A percentile compares a stretch with the other conserved stretches of the same genome.
Evolutionary conservation across 768 basidiomycete genomes (phyloP).

Genomic region (Fibroporia radiculosa): DNA sequence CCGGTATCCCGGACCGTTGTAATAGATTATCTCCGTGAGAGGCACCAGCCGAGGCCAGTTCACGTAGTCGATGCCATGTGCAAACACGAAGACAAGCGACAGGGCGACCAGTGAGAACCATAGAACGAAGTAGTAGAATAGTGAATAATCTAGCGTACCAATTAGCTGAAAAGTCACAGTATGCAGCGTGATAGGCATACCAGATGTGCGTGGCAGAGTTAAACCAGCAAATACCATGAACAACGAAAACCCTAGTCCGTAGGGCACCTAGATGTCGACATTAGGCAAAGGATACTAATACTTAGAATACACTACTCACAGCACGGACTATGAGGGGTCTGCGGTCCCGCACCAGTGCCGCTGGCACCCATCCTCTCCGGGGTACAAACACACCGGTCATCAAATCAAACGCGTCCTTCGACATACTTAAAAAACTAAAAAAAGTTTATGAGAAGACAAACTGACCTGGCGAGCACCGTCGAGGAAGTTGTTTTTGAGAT

Average conservation of each 20-base stretch:
- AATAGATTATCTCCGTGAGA: conserved; percentile 72
- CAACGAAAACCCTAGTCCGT: conserved; percentile 67
- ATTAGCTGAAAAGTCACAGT: background rate
- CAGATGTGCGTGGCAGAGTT: conserved; percentile 80
- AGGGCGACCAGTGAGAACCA: conserved; percentile 63
- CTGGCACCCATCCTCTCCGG: conserved; percentile 61
- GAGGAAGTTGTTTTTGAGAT: conserved; percentile 93
- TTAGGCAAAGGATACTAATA: background rate
- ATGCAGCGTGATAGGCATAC: conserved; percentile 36
- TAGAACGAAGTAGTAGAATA: conserved; percentile 76
- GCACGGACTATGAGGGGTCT: conserved; percentile 80
- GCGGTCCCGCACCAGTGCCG: conserved; percentile 66
- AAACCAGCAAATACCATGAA: conserved; percentile 87
- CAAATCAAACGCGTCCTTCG: conserved; percentile 91
- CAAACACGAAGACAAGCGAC: conserved; percentile 63
- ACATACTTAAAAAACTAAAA: background rate
- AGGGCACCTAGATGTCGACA: conserved; percentile 59
- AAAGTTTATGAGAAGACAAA: background rate
- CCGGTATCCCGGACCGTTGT: conserved; percentile 83
- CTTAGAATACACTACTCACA: conserved; percentile 39
- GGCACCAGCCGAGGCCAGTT: conserved; percentile 88
- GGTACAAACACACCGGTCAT: conserved; percentile 89
- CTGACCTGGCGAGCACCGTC: conserved; percentile 85
- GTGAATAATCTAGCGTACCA: conserved; percentile 60
- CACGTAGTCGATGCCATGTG: conserved; percentile 92